Percentiles rank a stretch among this genome's conserved stretches.
These are phyloP conservation scores for Gossypium laxum DNA, from an alignment of 441 rosid genomes.

Conservation along the genomic window DNA sequence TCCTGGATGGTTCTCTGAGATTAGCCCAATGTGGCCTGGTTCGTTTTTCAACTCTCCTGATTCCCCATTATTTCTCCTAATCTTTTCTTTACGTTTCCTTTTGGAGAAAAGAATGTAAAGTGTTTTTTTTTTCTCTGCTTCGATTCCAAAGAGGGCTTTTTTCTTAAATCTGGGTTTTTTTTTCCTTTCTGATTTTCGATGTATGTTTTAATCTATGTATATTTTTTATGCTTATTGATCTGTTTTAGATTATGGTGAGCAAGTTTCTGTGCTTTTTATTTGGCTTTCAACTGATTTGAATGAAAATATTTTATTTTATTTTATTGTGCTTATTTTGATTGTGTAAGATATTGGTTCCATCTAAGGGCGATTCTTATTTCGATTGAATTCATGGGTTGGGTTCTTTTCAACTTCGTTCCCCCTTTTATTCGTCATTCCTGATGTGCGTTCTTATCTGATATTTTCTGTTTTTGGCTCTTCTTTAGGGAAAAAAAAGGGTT, in stretches of 20 bases:
- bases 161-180: neutral
- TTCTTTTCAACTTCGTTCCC: neutral
- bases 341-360: neutral
- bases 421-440: neutral
- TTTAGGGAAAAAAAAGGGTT: neutral
- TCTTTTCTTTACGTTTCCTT: neutral
- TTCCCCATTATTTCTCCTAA: neutral
- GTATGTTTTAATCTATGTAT: neutral
- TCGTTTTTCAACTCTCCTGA: slow-evolving; percentile 13
- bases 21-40: slow-evolving; percentile 99
- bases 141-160: neutral
- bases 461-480: neutral
- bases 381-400: neutral
- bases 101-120: neutral
- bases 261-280: neutral
- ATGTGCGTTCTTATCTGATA: neutral
- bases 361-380: neutral
- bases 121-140: neutral
- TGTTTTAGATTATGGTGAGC: neutral
- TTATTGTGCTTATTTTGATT: neutral
- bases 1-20: slow-evolving; percentile 97
- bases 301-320: neutral
- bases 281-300: neutral
- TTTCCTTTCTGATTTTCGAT: neutral
- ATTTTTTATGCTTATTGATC: neutral